A percentile compares a stretch with the other conserved stretches of the same genome.
Evolutionary conservation across 208 protist species (phyloP).

Genomic region (Phytomonas sp.): DNA sequence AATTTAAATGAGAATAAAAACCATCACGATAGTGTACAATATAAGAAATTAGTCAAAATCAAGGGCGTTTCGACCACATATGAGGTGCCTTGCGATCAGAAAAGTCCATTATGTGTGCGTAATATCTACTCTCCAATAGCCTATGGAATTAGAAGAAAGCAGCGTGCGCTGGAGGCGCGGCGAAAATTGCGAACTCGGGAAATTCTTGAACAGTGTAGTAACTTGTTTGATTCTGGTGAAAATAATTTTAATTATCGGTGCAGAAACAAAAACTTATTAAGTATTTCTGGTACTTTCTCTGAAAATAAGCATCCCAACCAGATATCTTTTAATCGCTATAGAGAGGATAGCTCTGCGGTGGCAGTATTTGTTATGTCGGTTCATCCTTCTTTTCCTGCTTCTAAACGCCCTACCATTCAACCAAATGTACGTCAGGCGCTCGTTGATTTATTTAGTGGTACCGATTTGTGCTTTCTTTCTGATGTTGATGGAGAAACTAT

Average conservation of each 20-base stretch:
- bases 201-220: constrained; percentile 10
- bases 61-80: too few relatives aligned
- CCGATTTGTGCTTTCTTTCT: constrained; percentile 38
- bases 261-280: not conserved
- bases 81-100: constrained; percentile 21
- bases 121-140: constrained; percentile 40
- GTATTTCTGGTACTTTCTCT: not conserved
- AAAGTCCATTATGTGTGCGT: constrained; percentile 31
- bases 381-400: constrained; percentile 27
- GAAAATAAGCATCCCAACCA: too few relatives aligned
- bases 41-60: too few relatives aligned
- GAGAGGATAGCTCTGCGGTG: constrained; percentile 17
- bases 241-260: not conserved
- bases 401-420: constrained; percentile 23
- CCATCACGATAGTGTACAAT: too few relatives aligned
- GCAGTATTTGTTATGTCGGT: constrained; percentile 40
- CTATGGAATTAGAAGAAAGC: constrained; percentile 33
- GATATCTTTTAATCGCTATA: constrained; percentile 12
- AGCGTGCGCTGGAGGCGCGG: constrained; percentile 25
- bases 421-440: constrained; percentile 21
- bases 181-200: constrained; percentile 15
- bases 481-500: constrained; percentile 25
- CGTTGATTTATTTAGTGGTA: constrained; percentile 26
- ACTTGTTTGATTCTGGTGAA: constrained; percentile 11
- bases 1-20: too few relatives aligned